Evolutionary conservation across 108 stramenopile genomes (phyloP).

Genomic region (Skeletonema menzelii): DNA sequence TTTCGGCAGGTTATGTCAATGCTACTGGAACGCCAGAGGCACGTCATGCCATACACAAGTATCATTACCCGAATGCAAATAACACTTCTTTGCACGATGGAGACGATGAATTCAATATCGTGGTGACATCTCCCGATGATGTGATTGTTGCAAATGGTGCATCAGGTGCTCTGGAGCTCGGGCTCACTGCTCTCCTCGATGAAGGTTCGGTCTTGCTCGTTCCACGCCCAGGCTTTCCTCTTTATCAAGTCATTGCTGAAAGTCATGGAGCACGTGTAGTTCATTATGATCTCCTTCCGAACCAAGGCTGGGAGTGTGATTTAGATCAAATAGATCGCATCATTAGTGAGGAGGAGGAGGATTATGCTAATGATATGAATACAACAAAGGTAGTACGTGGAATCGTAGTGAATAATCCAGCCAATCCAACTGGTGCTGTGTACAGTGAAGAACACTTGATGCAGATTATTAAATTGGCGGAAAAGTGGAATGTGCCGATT

Average conservation of each 20-base stretch:
- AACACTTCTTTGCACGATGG: neutral
- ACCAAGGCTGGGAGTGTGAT: constrained; percentile 86
- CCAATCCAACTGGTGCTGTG: constrained; percentile 92
- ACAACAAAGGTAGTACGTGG: constrained; percentile 54
- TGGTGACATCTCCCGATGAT: constrained; percentile 62
- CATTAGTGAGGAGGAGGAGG: constrained; percentile 18
- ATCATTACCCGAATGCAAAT: constrained; percentile 44
- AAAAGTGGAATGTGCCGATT: constrained; percentile 66
- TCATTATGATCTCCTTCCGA: constrained; percentile 78
- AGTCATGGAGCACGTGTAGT: constrained; percentile 79
- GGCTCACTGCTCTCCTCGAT: constrained; percentile 71
- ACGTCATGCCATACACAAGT: constrained; percentile 75
- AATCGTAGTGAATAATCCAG: constrained; percentile 93
- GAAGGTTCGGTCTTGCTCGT: constrained; percentile 77
- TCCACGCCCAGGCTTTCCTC: constrained; percentile 89
- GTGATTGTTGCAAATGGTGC: constrained; percentile 92
- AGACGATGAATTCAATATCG: neutral
- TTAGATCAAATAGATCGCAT: constrained; percentile 72
- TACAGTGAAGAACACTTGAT: constrained; percentile 77
- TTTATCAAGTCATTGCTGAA: constrained; percentile 90
- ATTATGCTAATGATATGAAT: neutral
- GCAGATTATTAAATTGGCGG: constrained; percentile 65
- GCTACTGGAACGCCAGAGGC: constrained; percentile 77
- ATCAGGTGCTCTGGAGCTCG: constrained; percentile 88
- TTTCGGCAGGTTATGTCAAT: constrained; percentile 73